phyloP scores from a whole-genome alignment of 2,329 filamentous ascomycete species.

The Cladosporium velox region DNA sequence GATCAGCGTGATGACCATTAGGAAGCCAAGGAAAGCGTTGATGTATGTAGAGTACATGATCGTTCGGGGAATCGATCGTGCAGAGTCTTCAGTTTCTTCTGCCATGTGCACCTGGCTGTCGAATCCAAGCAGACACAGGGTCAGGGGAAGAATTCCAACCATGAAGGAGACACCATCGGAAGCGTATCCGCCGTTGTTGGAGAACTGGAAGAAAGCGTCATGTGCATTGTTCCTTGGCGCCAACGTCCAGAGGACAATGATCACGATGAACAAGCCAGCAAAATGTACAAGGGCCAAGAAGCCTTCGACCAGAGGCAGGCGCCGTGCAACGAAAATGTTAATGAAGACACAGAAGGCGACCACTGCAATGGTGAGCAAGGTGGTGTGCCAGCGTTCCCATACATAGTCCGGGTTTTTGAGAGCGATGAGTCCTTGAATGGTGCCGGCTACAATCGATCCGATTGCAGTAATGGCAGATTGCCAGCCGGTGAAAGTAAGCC shows the following conservation, averaged over 20 bases:
- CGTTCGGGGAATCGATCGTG: constrained; percentile 27
- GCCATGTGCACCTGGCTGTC: constrained; percentile 34
- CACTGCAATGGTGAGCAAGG: constrained; percentile 50
- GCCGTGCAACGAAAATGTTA: constrained; percentile 47
- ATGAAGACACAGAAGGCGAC: constrained; percentile 41
- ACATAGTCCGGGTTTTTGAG: constrained; percentile 33
- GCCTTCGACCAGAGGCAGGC: constrained; percentile 51
- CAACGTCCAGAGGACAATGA: constrained; percentile 50
- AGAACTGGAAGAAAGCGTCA: constrained; percentile 51
- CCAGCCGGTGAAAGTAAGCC: constrained; percentile 24
- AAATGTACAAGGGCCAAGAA: constrained; percentile 53
- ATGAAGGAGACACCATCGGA: constrained; percentile 48
- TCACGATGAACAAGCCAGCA: constrained; percentile 55
- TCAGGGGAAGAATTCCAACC: constrained; percentile 42
- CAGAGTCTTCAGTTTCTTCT: constrained; percentile 34
- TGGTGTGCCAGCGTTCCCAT: constrained; percentile 48
- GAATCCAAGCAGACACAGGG: constrained; percentile 27
- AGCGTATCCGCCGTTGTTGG: constrained; percentile 49
- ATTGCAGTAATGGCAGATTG: constrained; percentile 24
- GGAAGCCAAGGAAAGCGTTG: constrained; percentile 30
- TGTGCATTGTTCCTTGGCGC: constrained; percentile 44
- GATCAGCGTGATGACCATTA: constrained; percentile 37
- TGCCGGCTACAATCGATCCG: constrained; percentile 32
- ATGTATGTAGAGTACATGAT: constrained; percentile 28
- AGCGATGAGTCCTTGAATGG: constrained; percentile 36